Conservation (phyloP, 192 early-diverging fungal species). For the Diversispora epigaea region DNA sequence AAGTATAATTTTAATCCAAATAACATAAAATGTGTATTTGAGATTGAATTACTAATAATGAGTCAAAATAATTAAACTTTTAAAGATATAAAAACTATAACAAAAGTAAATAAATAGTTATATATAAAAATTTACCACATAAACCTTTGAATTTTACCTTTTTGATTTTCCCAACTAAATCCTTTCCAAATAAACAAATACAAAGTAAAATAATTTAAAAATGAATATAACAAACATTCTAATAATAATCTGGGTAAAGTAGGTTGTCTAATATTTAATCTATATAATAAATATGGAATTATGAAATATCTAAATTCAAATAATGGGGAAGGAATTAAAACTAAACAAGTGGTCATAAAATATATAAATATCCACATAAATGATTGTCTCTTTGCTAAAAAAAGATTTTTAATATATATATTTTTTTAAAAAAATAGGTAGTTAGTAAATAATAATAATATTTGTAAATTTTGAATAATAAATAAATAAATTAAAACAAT, state of each 20-base stretch:
- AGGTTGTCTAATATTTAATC: conserved; percentile 59
- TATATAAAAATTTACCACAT: conserved; percentile 75
- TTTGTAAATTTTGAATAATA: no score
- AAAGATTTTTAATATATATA: neutral
- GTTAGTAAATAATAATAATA: no score
- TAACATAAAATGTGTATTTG: no score
- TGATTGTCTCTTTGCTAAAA: conserved; percentile 42
- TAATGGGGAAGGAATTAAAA: conserved; percentile 87
- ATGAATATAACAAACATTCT: conserved; percentile 50
- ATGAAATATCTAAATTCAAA: conserved; percentile 97
- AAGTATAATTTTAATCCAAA: no score
- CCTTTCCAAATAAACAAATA: conserved; percentile 73
- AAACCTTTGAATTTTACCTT: conserved; percentile 73
- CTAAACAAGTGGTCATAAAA: conserved; percentile 50
- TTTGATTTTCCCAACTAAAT: conserved; percentile 77
- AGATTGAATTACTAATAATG: no score
- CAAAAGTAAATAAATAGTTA: no score
- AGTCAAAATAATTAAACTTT: no score
- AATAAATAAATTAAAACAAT: no score
- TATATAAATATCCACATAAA: conserved; percentile 60
- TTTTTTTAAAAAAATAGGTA: neutral
- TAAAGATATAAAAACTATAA: no score
- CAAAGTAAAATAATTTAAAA: conserved; percentile 66
- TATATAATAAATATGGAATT: conserved; percentile 75
- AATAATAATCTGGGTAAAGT: conserved; percentile 34